phyloP scores from a whole-genome alignment of 2,329 filamentous ascomycete genomes.

The Cadophora sp. region DNA sequence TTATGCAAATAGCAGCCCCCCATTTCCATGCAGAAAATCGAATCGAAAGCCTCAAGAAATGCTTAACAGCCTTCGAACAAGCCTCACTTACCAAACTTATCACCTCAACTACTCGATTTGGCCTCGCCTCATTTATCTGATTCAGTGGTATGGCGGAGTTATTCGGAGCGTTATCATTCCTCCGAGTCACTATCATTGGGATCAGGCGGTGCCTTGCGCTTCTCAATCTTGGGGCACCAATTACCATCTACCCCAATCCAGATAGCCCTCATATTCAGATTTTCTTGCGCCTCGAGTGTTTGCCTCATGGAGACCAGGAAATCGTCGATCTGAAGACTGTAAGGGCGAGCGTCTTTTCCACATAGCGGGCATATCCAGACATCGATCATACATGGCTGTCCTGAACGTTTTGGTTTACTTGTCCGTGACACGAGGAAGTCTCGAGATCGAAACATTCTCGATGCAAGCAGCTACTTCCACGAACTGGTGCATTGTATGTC shows the following conservation, averaged over 20 bases:
- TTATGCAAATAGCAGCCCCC: constrained; percentile 25
- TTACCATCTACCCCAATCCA: constrained; percentile 67
- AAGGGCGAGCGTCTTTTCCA: constrained; percentile 76
- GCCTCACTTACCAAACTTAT: constrained; percentile 15
- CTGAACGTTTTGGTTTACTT: constrained; percentile 52
- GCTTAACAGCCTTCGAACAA: background rate
- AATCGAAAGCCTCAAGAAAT: background rate
- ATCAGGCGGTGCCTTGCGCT: constrained; percentile 39
- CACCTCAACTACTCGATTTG: constrained; percentile 16
- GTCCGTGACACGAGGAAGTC: constrained; percentile 76
- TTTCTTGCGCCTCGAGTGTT: constrained; percentile 56
- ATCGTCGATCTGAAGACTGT: constrained; percentile 72
- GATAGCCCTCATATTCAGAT: constrained; percentile 64
- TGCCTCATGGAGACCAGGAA: constrained; percentile 71
- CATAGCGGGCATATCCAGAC: constrained; percentile 91
- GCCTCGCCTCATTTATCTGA: background rate
- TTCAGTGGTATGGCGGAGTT: background rate
- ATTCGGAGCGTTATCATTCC: constrained; percentile 24
- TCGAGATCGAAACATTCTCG: constrained; percentile 90
- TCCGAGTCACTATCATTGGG: constrained; percentile 36
- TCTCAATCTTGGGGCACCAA: constrained; percentile 62
- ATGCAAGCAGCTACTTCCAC: constrained; percentile 74
- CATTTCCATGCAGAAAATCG: background rate
- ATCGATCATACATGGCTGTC: constrained; percentile 65
- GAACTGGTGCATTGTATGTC: constrained; percentile 76